These are phyloP conservation scores for Neofusicoccum kwambonambiense DNA, from an alignment of 2,329 filamentous ascomycete species.

Conservation along the genomic window DNA sequence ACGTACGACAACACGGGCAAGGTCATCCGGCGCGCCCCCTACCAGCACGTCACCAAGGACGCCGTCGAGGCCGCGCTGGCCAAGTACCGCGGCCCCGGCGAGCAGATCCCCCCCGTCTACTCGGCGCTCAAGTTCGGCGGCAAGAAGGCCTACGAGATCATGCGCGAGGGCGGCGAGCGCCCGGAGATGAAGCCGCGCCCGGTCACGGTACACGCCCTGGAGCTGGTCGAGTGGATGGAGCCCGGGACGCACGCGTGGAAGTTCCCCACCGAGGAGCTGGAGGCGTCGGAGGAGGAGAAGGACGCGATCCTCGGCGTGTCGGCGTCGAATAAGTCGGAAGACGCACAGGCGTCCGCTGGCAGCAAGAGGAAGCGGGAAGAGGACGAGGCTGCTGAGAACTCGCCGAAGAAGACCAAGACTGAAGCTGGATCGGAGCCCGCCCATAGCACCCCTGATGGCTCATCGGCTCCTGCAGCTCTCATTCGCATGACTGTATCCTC, in stretches of 20 bases:
- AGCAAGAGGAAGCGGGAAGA: constrained; percentile 33
- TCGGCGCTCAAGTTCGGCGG: constrained; percentile 91
- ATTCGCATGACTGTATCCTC: constrained; percentile 91
- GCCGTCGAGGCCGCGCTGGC: constrained; percentile 74
- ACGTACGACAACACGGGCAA: constrained; percentile 87
- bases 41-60: constrained; percentile 77
- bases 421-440: constrained; percentile 39
- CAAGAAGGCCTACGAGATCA: constrained; percentile 94
- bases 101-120: constrained; percentile 89
- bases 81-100: constrained; percentile 76
- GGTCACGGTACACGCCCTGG: constrained; percentile 74
- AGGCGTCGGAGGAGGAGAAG: constrained; percentile 38
- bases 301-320: constrained; percentile 17
- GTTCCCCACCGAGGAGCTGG: constrained; percentile 79
- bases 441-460: not conserved
- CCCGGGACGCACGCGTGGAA: constrained; percentile 75
- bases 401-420: constrained; percentile 19
- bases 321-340: not conserved
- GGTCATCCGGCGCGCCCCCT: constrained; percentile 70
- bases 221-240: constrained; percentile 80
- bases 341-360: constrained; percentile 14
- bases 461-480: constrained; percentile 65
- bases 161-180: constrained; percentile 80
- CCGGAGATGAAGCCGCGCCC: constrained; percentile 81
- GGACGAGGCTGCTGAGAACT: constrained; percentile 11